These are phyloP conservation scores for Climacium dendroides DNA, from an alignment of 225 moss, liverwort and hornwort species.

Conservation along the genomic window DNA sequence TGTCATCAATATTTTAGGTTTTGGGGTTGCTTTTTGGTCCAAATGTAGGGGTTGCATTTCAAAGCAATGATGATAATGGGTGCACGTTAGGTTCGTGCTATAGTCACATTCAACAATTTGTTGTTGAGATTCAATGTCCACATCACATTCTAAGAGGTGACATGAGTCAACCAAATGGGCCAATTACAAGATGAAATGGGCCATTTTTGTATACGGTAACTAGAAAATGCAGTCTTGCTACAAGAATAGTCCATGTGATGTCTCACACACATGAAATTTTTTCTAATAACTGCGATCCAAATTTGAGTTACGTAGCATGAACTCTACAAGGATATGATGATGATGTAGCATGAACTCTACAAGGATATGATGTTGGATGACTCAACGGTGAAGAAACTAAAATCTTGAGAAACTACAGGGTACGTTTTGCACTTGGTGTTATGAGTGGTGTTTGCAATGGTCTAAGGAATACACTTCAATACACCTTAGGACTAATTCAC, in stretches of 20 bases:
- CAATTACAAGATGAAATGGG: too few species aligned
- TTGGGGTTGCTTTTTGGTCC: too few species aligned
- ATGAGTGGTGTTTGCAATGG: background rate
- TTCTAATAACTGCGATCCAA: background rate
- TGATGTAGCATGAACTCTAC: background rate
- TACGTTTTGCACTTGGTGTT: background rate
- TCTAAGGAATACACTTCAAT: background rate
- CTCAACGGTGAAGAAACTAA: background rate
- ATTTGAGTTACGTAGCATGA: background rate
- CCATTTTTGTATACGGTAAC: background rate
- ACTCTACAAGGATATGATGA: background rate
- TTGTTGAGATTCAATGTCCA: background rate
- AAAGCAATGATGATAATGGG: background rate
- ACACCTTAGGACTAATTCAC: too few species aligned
- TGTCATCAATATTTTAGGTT: background rate
- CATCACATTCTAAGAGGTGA: background rate
- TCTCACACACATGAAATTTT: background rate
- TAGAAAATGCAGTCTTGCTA: accelerated
- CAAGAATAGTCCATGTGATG: background rate
- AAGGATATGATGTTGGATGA: background rate
- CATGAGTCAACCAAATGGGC: background rate
- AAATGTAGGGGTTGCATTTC: background rate
- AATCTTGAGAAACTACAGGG: too few species aligned
- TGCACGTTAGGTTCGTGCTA: too few species aligned
- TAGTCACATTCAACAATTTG: background rate